Evolutionary conservation across 2,329 filamentous ascomycete species (phyloP).

Genomic region (Aspergillus luchuensis): DNA sequence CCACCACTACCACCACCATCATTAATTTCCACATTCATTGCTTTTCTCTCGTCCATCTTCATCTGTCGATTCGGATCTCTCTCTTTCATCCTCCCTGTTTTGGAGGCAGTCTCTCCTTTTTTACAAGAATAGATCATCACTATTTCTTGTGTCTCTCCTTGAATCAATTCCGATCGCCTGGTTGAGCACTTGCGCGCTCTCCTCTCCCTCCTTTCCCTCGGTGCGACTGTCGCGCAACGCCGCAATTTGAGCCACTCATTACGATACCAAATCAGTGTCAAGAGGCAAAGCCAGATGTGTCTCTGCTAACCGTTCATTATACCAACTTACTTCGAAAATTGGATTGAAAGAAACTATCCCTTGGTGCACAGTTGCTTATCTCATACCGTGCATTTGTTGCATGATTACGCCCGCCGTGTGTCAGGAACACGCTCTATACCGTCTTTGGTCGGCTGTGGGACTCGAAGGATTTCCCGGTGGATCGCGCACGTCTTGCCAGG

Average conservation of each 20-base stretch:
- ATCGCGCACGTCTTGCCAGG: neutral
- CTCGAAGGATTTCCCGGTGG: neutral
- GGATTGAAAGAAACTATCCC: neutral
- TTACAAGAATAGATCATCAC: neutral
- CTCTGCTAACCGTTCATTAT: neutral
- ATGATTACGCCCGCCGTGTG: conserved; percentile 5
- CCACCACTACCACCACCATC: neutral
- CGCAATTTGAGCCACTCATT: neutral
- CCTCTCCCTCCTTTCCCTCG: neutral
- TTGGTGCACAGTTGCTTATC: neutral
- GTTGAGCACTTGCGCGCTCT: conserved; percentile 2
- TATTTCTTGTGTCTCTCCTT: neutral
- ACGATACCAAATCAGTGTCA: neutral
- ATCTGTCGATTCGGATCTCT: neutral
- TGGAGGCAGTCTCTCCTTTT: neutral
- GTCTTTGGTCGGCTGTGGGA: conserved; percentile 2
- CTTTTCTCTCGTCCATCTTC: neutral
- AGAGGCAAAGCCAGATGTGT: neutral
- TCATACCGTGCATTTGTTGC: neutral
- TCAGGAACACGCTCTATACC: neutral
- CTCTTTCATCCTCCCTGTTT: neutral
- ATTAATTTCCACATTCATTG: neutral
- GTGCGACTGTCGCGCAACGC: neutral
- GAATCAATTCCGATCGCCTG: neutral
- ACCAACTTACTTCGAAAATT: neutral